Evolutionary conservation across 371 early-diverging fungal species (phyloP), one percentile per base, ranked within the genome.

Genomic region (Blakeslea trispora): DNA sequence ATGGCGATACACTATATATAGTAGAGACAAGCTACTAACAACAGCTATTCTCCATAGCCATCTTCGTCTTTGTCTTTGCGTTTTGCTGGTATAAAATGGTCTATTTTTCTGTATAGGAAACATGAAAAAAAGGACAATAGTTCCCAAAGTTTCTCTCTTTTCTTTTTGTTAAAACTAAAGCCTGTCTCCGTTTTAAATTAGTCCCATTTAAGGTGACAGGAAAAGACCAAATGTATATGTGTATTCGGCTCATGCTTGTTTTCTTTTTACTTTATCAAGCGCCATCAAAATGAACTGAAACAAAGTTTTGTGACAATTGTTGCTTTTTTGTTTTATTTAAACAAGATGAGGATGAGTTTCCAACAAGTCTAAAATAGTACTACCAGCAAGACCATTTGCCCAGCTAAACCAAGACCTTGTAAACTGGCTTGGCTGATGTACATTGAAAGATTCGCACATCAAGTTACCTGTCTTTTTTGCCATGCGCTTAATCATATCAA

Each of bases 341-440:
- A 53, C 54, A 17, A 70, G 37, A 50, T 66, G 63, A 8, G 70
- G 70, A 44, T 45, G 66, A 23, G 59, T 43, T 22, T 66, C 47
- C 13, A 65, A 49, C 3, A 80, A 15, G 45, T 73, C 47, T 8
- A 78, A 43, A 9, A 82, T 69, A 0, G 81, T 67, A 50, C 59
- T 66, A 13, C 79, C 83, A 44, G 79, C 70, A 23, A 83, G 53
- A 8, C 72, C 71, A 55, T 81, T 81, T n/a, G 81, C 77, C 83
- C 81, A 81, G 24, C 79, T 75, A 50, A 83, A 83, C 80, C 81
- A 81, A 24, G 68, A 46, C 15, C 81, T 51, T n/a, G 81, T 81
- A 50, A 61, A 79, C 3, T 45, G 55, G 5, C 47, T 41, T 19
- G 75, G 65, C 23, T 73, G 54, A 45, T 80, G 69, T 34, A 60